Evolutionary conservation across 805 yeast genomes (phyloP).

Genomic region (Candida fluviatilis): DNA sequence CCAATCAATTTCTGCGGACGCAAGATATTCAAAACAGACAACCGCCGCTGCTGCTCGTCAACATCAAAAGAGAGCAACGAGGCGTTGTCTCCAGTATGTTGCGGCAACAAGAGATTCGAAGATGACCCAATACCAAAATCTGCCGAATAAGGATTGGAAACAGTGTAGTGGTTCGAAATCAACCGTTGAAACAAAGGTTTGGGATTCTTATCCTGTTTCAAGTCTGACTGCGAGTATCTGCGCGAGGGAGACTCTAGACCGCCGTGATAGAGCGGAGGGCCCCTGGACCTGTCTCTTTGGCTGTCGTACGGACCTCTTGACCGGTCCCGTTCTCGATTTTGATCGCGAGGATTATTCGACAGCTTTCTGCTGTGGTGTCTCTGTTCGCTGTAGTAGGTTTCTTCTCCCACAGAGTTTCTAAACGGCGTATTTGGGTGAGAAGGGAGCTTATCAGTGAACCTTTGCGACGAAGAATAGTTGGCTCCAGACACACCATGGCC

Average conservation of each 20-base stretch:
- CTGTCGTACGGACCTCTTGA: neutral
- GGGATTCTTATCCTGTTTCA: constrained; percentile 3
- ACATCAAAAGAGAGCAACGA: constrained; percentile 2
- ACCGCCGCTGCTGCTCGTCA: constrained; percentile 14
- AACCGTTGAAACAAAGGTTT: constrained; percentile 26
- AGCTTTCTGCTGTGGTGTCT: neutral
- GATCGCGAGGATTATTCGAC: constrained; percentile 2
- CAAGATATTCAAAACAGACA: constrained; percentile 11
- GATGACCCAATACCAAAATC: constrained; percentile 3
- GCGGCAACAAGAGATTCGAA: constrained; percentile 1
- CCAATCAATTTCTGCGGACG: constrained; percentile 36
- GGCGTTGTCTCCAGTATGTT: constrained; percentile 4
- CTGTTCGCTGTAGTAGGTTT: neutral
- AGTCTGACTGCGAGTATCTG: constrained; percentile 2
- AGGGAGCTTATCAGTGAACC: neutral
- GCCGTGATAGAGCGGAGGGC: neutral
- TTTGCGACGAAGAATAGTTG: neutral
- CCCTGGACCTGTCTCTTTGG: neutral
- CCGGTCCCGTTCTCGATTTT: constrained; percentile 1
- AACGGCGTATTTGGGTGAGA: constrained; percentile 2
- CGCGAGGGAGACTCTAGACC: neutral
- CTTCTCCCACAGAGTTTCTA: neutral
- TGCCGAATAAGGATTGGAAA: constrained; percentile 24
- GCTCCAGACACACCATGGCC: too few relatives aligned
- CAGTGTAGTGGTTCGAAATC: constrained; percentile 24